Evolutionary conservation across 805 yeast species (phyloP).

Genomic region (Yamadazyma nakazawae): DNA sequence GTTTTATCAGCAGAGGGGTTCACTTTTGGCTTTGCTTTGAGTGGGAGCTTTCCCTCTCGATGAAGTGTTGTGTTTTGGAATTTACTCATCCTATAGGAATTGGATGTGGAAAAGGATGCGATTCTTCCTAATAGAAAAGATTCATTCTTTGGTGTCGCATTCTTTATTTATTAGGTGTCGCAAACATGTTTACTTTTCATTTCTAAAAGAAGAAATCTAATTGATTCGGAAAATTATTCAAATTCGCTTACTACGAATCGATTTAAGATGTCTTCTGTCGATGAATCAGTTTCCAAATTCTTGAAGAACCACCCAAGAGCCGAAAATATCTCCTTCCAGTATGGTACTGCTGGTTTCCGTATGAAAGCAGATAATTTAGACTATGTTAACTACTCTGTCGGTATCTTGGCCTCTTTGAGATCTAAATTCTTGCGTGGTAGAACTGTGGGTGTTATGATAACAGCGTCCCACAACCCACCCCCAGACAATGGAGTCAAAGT

Average conservation of each 20-base stretch:
- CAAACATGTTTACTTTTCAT: constrained; percentile 4
- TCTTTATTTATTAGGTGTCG: background rate
- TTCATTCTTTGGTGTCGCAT: background rate
- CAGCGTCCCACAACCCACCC: constrained; percentile 95
- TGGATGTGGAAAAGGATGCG: background rate
- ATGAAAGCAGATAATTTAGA: constrained; percentile 67
- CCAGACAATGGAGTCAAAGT: constrained; percentile 86
- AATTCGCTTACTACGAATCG: background rate
- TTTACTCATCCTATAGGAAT: constrained; percentile 13
- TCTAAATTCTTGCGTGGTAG: constrained; percentile 67
- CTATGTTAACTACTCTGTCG: constrained; percentile 80
- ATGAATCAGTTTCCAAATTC: constrained; percentile 3
- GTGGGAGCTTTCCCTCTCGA: constrained; percentile 20
- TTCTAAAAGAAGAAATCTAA: constrained; percentile 4
- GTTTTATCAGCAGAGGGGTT: constrained; percentile 9
- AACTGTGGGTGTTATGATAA: constrained; percentile 91
- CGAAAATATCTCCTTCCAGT: constrained; percentile 27
- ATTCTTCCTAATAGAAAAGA: background rate
- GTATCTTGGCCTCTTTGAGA: constrained; percentile 77
- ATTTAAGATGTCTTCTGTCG: background rate
- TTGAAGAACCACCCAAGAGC: constrained; percentile 13
- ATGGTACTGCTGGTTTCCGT: constrained; percentile 98
- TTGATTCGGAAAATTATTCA: background rate
- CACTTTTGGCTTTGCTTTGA: constrained; percentile 13
- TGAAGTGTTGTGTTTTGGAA: constrained; percentile 31